Conservation (phyloP, 1,139 yeast species). For the Scheffersomyces cryptocercus region DNA sequence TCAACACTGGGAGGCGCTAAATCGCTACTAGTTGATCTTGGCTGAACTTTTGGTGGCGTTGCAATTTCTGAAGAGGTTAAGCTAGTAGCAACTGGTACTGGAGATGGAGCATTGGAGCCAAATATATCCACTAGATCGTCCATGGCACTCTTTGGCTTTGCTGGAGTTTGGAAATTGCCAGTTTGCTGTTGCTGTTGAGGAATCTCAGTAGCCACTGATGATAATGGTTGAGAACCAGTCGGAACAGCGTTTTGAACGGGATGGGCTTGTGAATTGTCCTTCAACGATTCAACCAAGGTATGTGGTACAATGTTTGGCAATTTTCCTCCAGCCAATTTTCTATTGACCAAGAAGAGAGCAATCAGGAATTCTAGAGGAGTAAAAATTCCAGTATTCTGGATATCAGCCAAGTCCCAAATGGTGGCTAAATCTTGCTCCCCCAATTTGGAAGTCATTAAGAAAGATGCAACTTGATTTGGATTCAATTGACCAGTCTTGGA, state of each 20-base stretch:
- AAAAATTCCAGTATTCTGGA: slow-evolving; percentile 83
- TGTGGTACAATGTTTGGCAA: slow-evolving; percentile 74
- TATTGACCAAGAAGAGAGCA: slow-evolving; percentile 91
- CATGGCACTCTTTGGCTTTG: slow-evolving; percentile 53
- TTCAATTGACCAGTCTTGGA: slow-evolving; percentile 61
- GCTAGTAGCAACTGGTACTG: slow-evolving; percentile 20
- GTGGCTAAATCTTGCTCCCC: slow-evolving; percentile 83
- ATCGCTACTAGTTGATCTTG: slow-evolving; percentile 38
- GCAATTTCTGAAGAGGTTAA: slow-evolving; percentile 18
- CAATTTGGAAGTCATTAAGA: slow-evolving; percentile 84
- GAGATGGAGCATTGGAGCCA: slow-evolving; percentile 27
- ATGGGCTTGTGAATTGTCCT: slow-evolving; percentile 19
- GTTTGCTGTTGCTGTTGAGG: slow-evolving; percentile 12
- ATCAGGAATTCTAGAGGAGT: slow-evolving; percentile 82
- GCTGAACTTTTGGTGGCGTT: slow-evolving; percentile 17
- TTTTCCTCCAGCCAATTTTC: slow-evolving; percentile 70
- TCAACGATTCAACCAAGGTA: slow-evolving; percentile 42
- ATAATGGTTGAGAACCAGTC: slow-evolving; percentile 10
- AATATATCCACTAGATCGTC: slow-evolving; percentile 68
- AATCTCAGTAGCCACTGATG: background rate
- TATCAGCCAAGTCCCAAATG: slow-evolving; percentile 94
- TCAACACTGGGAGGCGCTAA: slow-evolving; percentile 32
- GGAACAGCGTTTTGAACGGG: slow-evolving; percentile 13
- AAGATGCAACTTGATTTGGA: slow-evolving; percentile 82
- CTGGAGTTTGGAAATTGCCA: slow-evolving; percentile 13